Percentiles rank a stretch among this genome's conserved stretches.
Conservation (phyloP, 169 alveolate genomes). For the Plasmodium cynomolgi region DNA sequence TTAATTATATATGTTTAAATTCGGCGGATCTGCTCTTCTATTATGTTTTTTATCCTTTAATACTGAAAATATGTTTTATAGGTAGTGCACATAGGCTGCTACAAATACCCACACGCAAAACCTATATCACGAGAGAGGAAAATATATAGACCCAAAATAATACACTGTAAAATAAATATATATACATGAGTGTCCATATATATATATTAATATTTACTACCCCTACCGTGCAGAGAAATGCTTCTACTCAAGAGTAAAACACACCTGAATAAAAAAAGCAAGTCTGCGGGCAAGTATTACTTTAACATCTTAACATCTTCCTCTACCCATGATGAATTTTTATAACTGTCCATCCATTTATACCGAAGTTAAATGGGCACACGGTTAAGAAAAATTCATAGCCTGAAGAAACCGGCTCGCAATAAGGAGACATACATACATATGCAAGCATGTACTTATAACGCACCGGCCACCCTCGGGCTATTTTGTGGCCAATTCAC, state of each 20-base stretch:
- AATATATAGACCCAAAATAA: background rate
- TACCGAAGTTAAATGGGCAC: background rate
- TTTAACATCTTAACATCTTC: background rate
- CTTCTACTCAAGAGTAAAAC: background rate
- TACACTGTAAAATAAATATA: background rate
- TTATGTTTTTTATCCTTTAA: background rate
- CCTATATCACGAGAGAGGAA: background rate
- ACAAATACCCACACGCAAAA: background rate
- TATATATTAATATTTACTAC: background rate
- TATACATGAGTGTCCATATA: background rate
- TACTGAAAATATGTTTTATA: background rate
- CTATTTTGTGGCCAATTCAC: background rate
- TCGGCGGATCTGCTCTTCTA: slow-evolving; percentile 92
- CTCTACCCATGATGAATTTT: background rate
- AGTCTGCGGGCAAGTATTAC: background rate
- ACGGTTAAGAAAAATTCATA: background rate
- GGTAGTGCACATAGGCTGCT: background rate
- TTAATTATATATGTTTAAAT: slow-evolving; percentile 90
- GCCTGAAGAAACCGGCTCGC: background rate
- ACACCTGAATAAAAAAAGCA: background rate
- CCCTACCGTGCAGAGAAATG: background rate
- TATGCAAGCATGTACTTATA: background rate
- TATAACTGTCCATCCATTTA: background rate
- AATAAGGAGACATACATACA: background rate
- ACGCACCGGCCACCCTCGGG: background rate